Conservation (phyloP, 1,139 yeast species). For the Debaryomycetaceae sp. region DNA sequence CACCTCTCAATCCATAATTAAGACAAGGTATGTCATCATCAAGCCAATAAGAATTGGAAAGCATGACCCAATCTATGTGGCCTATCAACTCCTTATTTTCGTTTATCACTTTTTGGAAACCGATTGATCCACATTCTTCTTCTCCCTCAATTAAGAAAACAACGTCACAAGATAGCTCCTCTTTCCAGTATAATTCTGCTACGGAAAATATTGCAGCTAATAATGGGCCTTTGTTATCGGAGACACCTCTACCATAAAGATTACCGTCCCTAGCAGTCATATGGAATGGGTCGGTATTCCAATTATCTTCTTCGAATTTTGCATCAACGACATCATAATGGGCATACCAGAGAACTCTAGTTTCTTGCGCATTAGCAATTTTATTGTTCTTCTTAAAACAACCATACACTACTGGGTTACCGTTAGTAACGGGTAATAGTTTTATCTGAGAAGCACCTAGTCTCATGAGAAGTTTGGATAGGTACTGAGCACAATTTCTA, state of each 20-base stretch:
- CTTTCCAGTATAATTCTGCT: conserved; percentile 59
- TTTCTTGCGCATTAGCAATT: conserved; percentile 11
- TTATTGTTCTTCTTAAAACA: conserved; percentile 49
- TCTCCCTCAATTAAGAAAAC: conserved; percentile 90
- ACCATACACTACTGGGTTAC: conserved; percentile 83
- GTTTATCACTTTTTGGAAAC: conserved; percentile 67
- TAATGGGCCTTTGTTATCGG: conserved; percentile 93
- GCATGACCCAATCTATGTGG: conserved; percentile 78
- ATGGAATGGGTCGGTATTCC: conserved; percentile 79
- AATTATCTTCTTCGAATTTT: conserved; percentile 44
- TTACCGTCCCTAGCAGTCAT: conserved; percentile 80
- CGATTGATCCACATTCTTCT: conserved; percentile 90
- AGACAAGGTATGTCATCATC: conserved; percentile 87
- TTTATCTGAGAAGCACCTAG: conserved; percentile 73
- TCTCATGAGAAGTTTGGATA: conserved; percentile 58
- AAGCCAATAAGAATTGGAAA: conserved; percentile 92
- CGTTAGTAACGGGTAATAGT: conserved; percentile 67
- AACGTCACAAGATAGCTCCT: conserved; percentile 64
- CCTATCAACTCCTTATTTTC: conserved; percentile 56
- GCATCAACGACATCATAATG: conserved; percentile 91
- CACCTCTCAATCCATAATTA: conserved; percentile 92
- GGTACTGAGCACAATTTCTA: conserved; percentile 79
- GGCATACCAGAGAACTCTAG: conserved; percentile 78
- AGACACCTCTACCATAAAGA: conserved; percentile 86
- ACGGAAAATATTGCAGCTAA: conserved; percentile 88